Evolutionary conservation across 164 flowering plant species (phyloP).

Genomic region (Chimonanthus salicifolius): DNA sequence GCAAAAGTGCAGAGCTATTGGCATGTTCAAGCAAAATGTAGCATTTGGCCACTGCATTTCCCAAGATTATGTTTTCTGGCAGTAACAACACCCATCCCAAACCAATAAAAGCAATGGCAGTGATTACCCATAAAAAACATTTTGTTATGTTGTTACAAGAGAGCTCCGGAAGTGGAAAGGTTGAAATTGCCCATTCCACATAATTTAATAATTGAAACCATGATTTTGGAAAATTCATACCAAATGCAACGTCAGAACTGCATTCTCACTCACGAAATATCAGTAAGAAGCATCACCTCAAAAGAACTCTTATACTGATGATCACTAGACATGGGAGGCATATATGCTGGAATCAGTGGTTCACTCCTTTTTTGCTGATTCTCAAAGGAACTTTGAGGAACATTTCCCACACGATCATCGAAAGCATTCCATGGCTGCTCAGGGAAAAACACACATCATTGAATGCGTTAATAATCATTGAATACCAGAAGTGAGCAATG

Average conservation of each 20-base stretch:
- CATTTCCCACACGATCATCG: slow-evolving; percentile 31
- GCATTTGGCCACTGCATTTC: not conserved
- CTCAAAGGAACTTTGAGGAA: slow-evolving; percentile 18
- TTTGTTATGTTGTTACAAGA: too few species aligned
- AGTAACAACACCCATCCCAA: too few species aligned
- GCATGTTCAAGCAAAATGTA: not conserved
- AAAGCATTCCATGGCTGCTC: slow-evolving; percentile 75
- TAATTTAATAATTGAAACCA: not conserved
- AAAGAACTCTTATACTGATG: not conserved
- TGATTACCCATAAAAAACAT: too few species aligned
- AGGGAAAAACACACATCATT: not conserved
- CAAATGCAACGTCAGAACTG: not conserved
- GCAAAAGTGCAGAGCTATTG: slow-evolving; percentile 12
- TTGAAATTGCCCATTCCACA: not conserved
- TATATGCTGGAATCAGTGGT: slow-evolving; percentile 18
- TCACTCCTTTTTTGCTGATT: slow-evolving; percentile 20
- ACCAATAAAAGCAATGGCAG: too few species aligned
- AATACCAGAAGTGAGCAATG: too few species aligned
- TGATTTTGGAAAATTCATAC: not conserved
- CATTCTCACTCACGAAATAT: not conserved
- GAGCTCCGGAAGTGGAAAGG: too few species aligned
- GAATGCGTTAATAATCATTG: not conserved
- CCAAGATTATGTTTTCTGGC: too few species aligned
- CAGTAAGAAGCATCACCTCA: not conserved
- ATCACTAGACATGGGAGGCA: not conserved